phyloP scores from a whole-genome alignment of 371 early-diverging fungal genomes.

The Mortierella sp. region DNA sequence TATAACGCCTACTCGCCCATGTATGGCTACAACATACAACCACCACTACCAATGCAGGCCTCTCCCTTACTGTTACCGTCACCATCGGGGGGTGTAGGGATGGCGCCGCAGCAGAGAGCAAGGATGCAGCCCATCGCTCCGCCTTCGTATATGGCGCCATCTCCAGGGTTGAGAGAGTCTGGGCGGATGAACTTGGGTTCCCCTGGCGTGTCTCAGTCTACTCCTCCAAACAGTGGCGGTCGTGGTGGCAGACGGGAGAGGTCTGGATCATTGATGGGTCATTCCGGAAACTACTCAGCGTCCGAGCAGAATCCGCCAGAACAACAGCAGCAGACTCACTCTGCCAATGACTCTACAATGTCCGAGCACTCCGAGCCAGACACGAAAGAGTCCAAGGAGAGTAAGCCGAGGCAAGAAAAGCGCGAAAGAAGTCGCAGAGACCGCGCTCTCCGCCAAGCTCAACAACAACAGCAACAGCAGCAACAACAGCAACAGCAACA shows the following conservation, averaged over 20 bases:
- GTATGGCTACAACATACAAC: not conserved
- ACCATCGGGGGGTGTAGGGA: not conserved
- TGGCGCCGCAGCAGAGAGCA: too few species aligned
- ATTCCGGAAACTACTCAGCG: not conserved
- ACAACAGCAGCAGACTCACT: slow-evolving; percentile 2
- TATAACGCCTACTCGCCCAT: not conserved
- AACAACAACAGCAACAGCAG: slow-evolving; percentile 28
- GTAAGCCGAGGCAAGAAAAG: slow-evolving; percentile 4
- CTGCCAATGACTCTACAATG: too few species aligned
- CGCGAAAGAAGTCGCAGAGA: slow-evolving; percentile 21
- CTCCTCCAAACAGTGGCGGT: too few species aligned
- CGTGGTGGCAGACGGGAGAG: too few species aligned
- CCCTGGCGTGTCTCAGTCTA: too few species aligned
- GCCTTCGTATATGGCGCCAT: too few species aligned
- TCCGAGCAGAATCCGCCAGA: not conserved
- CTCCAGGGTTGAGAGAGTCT: too few species aligned
- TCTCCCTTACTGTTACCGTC: not conserved
- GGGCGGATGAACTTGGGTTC: too few species aligned
- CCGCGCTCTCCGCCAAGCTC: slow-evolving; percentile 16
- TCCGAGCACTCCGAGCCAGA: too few species aligned
- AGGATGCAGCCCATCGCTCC: too few species aligned
- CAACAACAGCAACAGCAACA: slow-evolving; percentile 16
- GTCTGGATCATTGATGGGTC: too few species aligned
- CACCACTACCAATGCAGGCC: not conserved
- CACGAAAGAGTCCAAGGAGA: slow-evolving; percentile 8